Conservation (phyloP, 371 early-diverging fungal species). For the Mucor lusitanicus region DNA sequence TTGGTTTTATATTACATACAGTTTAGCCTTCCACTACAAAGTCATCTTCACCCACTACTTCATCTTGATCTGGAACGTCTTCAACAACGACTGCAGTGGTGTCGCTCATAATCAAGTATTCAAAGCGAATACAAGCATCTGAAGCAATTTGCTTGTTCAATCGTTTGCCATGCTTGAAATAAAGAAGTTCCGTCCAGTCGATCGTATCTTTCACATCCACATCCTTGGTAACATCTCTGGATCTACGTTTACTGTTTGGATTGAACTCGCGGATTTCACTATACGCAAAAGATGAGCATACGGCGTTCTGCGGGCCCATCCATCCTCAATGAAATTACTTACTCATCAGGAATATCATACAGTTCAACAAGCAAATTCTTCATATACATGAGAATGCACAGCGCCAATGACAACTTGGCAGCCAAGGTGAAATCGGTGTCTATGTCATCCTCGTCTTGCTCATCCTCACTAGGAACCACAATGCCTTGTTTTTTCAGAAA, state of each 20-base stretch:
- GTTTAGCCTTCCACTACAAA: neutral
- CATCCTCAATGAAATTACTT: conserved; percentile 9
- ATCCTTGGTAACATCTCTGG: conserved; percentile 22
- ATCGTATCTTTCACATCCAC: conserved; percentile 12
- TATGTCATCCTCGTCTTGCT: neutral
- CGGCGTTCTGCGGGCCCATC: too few relatives aligned
- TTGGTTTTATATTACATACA: neutral
- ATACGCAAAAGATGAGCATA: neutral
- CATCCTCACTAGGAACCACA: conserved; percentile 3
- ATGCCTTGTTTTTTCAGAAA: conserved; percentile 23
- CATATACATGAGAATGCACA: conserved; percentile 61
- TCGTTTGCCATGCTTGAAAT: conserved; percentile 7
- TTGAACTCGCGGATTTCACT: conserved; percentile 25
- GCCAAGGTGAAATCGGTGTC: conserved; percentile 24
- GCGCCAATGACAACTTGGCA: conserved; percentile 42
- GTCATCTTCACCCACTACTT: neutral
- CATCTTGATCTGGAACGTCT: neutral
- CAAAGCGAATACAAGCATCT: conserved; percentile 31
- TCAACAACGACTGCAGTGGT: conserved; percentile 14
- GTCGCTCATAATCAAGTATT: conserved; percentile 26
- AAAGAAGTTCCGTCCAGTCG: conserved; percentile 30
- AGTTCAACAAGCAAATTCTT: conserved; percentile 61
- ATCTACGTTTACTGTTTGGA: conserved; percentile 8
- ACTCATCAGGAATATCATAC: conserved; percentile 70
- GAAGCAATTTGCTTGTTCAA: conserved; percentile 14